Evolutionary conservation across 1,139 yeast species (phyloP), one percentile per base, ranked within the genome.

Genomic region (Nakaseomyces delphensis): DNA sequence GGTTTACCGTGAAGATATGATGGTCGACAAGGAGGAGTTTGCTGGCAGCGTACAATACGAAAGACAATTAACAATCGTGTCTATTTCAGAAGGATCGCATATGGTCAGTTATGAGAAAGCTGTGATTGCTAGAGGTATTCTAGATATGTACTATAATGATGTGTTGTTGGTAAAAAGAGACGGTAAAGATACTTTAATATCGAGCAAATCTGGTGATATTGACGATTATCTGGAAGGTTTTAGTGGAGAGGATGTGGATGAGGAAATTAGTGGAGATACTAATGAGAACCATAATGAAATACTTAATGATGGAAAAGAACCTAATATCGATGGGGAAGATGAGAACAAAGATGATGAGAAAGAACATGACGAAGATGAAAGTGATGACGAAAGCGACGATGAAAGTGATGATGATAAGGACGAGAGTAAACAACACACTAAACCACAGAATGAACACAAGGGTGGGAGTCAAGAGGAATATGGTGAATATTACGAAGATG

Each of bases 91-190:
- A 53, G 76, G 95, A 0, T 81, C 94, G 3, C 98, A 91, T 59
- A 91, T 91, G 99, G 95, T 89, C 18, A 95, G 98, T 1, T 83
- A 77, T 54, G 97, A 91, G 58, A 64, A 76, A 43, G 85, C 95
- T 1, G 76, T 71, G 38, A 69, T 75, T 25, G 74, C 89, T 7
- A 69, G 87, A 51, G 86, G 89, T 24, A 67, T 91, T 40, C 65
- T 82, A 36, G 89, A 82, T 55, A 58, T 67, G 15, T 50, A 50
- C 30, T 33, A 55, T 42, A 48, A 56, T 27, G 48, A 55, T 30
- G 58, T 51, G 4, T 36, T 43, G 23, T 40, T 52, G 9, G 50
- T 44, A 10, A 40, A 46, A 15, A 40, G 39, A 7, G 45, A 45
- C 20, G 49, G 47, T 9, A 43, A 42, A 29, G 46, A 47, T 23